Evolutionary conservation across 495 filamentous ascomycete species (phyloP).

Genomic region (Penicillium cataractarum): DNA sequence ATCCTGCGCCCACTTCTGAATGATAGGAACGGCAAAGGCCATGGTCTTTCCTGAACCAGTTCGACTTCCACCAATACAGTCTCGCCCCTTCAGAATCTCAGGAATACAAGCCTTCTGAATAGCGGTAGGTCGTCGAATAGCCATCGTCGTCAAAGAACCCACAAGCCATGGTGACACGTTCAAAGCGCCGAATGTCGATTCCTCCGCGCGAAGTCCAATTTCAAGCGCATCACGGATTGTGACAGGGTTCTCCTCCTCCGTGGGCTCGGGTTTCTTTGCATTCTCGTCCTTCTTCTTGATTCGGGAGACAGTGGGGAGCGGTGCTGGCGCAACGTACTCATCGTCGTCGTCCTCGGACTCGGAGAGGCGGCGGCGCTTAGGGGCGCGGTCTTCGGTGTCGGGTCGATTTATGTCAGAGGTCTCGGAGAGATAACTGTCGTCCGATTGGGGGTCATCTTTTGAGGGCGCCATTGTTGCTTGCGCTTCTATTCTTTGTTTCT

Average conservation of each 20-base stretch:
- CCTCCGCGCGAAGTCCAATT: conserved; percentile 43
- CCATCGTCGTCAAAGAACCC: conserved; percentile 81
- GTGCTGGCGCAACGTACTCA: conserved; percentile 41
- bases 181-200: conserved; percentile 73
- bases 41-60: conserved; percentile 99
- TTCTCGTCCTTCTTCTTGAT: conserved; percentile 48
- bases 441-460: conserved; percentile 27
- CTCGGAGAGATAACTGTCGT: conserved; percentile 31
- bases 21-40: conserved; percentile 89
- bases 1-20: conserved; percentile 92
- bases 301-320: conserved; percentile 48
- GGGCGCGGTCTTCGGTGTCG: conserved; percentile 35
- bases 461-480: conserved; percentile 41
- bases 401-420: conserved; percentile 27
- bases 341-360: conserved; percentile 45
- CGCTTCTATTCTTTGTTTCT: conserved; percentile 17
- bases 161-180: conserved; percentile 86
- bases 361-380: conserved; percentile 50
- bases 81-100: conserved; percentile 82
- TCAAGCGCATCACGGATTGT: conserved; percentile 49
- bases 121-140: conserved; percentile 83
- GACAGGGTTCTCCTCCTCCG: conserved; percentile 40
- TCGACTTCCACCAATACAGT: conserved; percentile 91
- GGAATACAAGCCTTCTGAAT: conserved; percentile 94
- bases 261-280: conserved; percentile 21